Evolutionary conservation across 106 monocot genomes (phyloP).

Genomic region (Phalaenopsis equestris): DNA sequence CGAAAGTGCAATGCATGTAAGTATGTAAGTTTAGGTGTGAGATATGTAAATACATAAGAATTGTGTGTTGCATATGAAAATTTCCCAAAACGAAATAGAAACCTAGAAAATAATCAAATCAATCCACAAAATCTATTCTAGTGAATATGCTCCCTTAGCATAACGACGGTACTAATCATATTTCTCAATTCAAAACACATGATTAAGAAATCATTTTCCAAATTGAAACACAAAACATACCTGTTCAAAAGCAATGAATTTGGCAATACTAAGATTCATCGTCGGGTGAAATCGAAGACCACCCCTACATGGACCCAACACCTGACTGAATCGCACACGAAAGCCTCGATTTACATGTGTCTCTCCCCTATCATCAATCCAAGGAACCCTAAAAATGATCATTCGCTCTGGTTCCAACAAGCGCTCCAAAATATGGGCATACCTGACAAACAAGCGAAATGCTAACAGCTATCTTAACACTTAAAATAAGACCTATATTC

Average conservation of each 20-base stretch:
- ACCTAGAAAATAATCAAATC: background rate
- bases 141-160: constrained; percentile 1
- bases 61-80: too few relatives aligned
- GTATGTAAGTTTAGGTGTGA: too few relatives aligned
- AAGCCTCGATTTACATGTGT: constrained; percentile 94
- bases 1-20: too few relatives aligned
- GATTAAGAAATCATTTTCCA: background rate
- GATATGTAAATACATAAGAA: too few relatives aligned
- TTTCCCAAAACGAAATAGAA: background rate
- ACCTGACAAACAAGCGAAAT: constrained; percentile 39
- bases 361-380: constrained; percentile 97
- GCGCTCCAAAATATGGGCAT: constrained; percentile 81
- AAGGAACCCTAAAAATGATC: constrained; percentile 89
- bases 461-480: background rate
- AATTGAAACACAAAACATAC: constrained; percentile 24
- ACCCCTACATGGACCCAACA: constrained; percentile 90
- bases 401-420: constrained; percentile 86
- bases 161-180: background rate
- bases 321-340: constrained; percentile 94
- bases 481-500: background rate
- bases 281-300: constrained; percentile 94
- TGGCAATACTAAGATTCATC: constrained; percentile 87
- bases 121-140: background rate
- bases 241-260: constrained; percentile 97
- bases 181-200: background rate